Conservation (phyloP, 2,329 filamentous ascomycete species). For the Cordyceps cateniannulata region DNA sequence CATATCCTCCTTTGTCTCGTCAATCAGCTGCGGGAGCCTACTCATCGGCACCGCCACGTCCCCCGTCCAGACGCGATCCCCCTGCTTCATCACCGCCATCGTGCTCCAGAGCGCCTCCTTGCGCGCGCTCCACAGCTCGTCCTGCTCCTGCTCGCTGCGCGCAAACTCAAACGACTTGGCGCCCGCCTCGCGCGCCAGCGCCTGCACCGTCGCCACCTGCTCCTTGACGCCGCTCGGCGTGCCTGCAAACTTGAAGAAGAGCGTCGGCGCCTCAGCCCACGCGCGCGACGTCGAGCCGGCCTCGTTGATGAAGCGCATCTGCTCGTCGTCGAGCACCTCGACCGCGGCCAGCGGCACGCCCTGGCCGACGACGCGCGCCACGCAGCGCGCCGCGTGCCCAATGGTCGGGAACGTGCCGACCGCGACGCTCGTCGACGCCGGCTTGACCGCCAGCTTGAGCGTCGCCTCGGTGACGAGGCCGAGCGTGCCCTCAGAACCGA, state of each 20-base stretch:
- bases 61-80: constrained; percentile 77
- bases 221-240: constrained; percentile 68
- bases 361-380: constrained; percentile 69
- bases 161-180: constrained; percentile 75
- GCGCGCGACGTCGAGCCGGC: constrained; percentile 58
- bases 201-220: constrained; percentile 63
- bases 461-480: constrained; percentile 88
- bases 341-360: constrained; percentile 86
- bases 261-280: constrained; percentile 68
- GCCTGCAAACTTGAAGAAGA: constrained; percentile 81
- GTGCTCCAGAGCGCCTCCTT: constrained; percentile 82
- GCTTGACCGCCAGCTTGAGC: constrained; percentile 77
- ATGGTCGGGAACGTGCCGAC: constrained; percentile 56
- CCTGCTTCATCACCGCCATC: constrained; percentile 57
- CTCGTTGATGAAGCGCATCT: constrained; percentile 67
- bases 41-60: constrained; percentile 82
- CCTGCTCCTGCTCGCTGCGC: constrained; percentile 59
- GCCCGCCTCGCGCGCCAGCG: constrained; percentile 53
- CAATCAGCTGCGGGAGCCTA: constrained; percentile 66
- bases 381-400: constrained; percentile 70
- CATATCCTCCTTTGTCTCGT: constrained; percentile 54
- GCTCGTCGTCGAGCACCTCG: constrained; percentile 85
- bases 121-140: constrained; percentile 74
- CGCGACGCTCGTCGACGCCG: constrained; percentile 73
- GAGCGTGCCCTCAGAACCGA: constrained; percentile 86